These are phyloP conservation scores for Myriosclerotinia scirpicola DNA, from an alignment of 2,329 filamentous ascomycete species.

Conservation along the genomic window DNA sequence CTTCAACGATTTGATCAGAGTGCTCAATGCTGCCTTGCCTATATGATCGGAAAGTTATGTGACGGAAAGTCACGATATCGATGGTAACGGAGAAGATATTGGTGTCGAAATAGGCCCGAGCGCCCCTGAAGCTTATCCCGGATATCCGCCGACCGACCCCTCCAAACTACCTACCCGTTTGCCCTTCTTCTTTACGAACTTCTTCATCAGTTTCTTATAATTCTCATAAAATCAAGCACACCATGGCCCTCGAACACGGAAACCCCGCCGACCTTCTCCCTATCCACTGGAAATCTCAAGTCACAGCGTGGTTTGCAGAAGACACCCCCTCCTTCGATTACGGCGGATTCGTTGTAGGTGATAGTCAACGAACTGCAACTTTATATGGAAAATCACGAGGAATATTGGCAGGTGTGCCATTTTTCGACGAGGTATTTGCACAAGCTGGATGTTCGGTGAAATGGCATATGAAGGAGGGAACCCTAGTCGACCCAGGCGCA, in stretches of 20 bases:
- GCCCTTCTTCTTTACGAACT: background rate
- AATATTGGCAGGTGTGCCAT: constrained; percentile 86
- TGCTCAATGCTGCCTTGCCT: no score
- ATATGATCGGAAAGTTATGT: no score
- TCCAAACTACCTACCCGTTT: background rate
- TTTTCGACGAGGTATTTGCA: constrained; percentile 89
- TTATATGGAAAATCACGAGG: constrained; percentile 72
- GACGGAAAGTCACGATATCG: no score
- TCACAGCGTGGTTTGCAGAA: constrained; percentile 87
- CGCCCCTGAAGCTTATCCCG: background rate
- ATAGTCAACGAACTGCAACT: constrained; percentile 60
- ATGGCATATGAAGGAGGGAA: constrained; percentile 82
- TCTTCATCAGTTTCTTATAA: background rate
- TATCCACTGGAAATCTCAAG: constrained; percentile 75
- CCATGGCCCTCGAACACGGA: constrained; percentile 48
- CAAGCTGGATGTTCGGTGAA: constrained; percentile 90
- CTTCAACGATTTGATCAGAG: no score
- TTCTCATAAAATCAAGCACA: background rate
- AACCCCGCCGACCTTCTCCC: constrained; percentile 74
- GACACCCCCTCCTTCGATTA: constrained; percentile 97
- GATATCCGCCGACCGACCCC: constrained; percentile 4
- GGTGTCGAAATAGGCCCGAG: background rate
- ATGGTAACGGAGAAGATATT: no score
- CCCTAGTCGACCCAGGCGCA: constrained; percentile 58
- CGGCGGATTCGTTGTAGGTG: constrained; percentile 92